phyloP scores from a whole-genome alignment of 2,329 filamentous ascomycete species.

The Massarina eburnea region DNA sequence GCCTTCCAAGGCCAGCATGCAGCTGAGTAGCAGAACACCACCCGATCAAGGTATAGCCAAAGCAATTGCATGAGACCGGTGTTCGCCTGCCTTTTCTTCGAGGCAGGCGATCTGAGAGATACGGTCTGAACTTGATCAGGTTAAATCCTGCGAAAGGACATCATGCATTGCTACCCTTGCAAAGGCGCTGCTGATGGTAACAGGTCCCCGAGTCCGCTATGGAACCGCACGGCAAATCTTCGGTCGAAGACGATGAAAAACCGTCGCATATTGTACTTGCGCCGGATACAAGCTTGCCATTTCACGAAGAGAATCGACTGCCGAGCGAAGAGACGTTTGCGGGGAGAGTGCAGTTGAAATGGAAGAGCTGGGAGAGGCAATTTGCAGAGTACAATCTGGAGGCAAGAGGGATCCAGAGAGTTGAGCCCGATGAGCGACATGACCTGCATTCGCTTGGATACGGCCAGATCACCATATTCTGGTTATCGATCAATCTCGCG shows the following conservation, averaged over 20 bases:
- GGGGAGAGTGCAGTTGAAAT: conserved; percentile 20
- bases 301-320: conserved; percentile 9
- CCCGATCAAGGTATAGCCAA: conserved; percentile 42
- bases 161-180: conserved; percentile 48
- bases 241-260: conserved; percentile 22
- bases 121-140: conserved; percentile 59
- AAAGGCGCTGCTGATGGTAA: conserved; percentile 34
- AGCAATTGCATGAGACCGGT: conserved; percentile 44
- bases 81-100: conserved; percentile 21
- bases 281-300: conserved; percentile 27
- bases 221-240: conserved; percentile 13
- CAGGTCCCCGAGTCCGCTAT: conserved; percentile 32
- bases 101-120: conserved; percentile 51
- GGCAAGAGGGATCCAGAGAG: conserved; percentile 62
- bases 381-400: conserved; percentile 58
- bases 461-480: conserved; percentile 59
- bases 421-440: conserved; percentile 58
- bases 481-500: conserved; percentile 64
- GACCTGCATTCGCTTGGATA: conserved; percentile 55
- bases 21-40: conserved; percentile 34
- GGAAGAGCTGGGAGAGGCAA: conserved; percentile 44
- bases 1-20: conserved; percentile 25
- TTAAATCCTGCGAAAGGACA: conserved; percentile 56
- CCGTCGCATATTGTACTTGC: conserved; percentile 22
- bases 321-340: conserved; percentile 4